Evolutionary conservation across 257 asterid species (phyloP).

Genomic region (Fraxinus excelsior): DNA sequence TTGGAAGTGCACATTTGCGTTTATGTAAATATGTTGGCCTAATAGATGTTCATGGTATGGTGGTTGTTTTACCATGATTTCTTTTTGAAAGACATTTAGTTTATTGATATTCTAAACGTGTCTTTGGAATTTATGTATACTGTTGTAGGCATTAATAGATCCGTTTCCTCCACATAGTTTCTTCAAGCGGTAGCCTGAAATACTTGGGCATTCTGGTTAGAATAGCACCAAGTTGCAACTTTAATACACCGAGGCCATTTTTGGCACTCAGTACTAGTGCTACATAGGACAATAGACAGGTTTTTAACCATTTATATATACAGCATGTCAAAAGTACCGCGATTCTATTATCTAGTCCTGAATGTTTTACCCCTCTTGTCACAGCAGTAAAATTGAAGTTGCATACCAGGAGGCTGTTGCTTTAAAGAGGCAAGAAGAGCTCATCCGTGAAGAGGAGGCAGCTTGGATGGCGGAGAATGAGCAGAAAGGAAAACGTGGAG

Average conservation of each 20-base stretch:
- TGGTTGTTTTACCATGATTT: background rate
- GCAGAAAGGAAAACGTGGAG: constrained; percentile 72
- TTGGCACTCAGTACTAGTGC: background rate
- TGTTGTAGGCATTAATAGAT: background rate
- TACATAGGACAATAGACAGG: background rate
- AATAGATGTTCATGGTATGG: background rate
- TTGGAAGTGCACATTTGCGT: background rate
- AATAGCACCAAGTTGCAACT: background rate
- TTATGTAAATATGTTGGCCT: background rate
- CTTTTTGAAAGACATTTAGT: too few species aligned
- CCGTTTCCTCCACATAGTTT: background rate
- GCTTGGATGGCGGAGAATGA: constrained; percentile 70
- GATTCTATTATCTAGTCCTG: background rate
- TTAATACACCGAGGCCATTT: background rate
- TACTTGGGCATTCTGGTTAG: background rate
- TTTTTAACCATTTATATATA: too few species aligned
- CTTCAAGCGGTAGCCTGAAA: background rate
- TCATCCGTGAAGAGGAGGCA: constrained; percentile 66
- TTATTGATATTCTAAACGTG: too few species aligned
- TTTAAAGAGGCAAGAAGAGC: constrained; percentile 64
- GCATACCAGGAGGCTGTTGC: constrained; percentile 65
- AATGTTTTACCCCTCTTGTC: constrained; percentile 8
- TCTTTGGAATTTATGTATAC: background rate
- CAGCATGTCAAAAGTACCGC: background rate
- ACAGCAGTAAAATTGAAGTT: constrained; percentile 55